Percentiles rank a stretch among this genome's conserved stretches.
Conservation (phyloP, 345 rosid species). For the rapeseed (Brassica napus) region DNA sequence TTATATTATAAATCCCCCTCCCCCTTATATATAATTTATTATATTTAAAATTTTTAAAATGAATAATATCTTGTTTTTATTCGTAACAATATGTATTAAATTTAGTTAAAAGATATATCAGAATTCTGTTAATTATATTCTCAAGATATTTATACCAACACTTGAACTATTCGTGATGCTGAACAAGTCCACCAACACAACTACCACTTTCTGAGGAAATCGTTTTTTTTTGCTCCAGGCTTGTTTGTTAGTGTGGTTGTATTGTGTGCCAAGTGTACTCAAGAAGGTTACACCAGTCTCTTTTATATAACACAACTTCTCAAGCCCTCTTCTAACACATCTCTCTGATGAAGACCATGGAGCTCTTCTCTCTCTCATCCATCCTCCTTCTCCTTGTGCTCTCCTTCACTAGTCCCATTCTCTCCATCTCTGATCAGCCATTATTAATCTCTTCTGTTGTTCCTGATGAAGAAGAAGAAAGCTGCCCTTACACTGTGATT, state of each 20-base stretch:
- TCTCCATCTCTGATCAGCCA: background rate
- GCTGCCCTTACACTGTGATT: constrained; percentile 36
- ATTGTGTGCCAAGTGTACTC: constrained; percentile 23
- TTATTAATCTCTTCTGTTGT: constrained; percentile 22
- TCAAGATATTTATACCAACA: background rate
- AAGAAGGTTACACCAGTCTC: background rate
- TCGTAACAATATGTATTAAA: background rate
- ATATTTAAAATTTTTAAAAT: background rate
- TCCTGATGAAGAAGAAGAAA: constrained; percentile 15
- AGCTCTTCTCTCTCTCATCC: background rate
- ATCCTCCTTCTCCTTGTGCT: constrained; percentile 7
- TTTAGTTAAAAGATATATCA: background rate
- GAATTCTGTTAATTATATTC: background rate
- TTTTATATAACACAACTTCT: constrained; percentile 18
- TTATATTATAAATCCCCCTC: background rate
- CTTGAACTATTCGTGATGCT: background rate
- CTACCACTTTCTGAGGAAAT: background rate
- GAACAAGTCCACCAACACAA: background rate
- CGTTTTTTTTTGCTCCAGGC: background rate
- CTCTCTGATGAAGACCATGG: constrained; percentile 5
- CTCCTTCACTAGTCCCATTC: constrained; percentile 8
- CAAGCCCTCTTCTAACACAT: background rate
- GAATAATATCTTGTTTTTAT: background rate
- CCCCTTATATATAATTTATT: background rate
- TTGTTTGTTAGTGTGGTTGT: constrained; percentile 2